Conservation (phyloP, 345 rosid genomes). For the Lenwebbia sp. region DNA sequence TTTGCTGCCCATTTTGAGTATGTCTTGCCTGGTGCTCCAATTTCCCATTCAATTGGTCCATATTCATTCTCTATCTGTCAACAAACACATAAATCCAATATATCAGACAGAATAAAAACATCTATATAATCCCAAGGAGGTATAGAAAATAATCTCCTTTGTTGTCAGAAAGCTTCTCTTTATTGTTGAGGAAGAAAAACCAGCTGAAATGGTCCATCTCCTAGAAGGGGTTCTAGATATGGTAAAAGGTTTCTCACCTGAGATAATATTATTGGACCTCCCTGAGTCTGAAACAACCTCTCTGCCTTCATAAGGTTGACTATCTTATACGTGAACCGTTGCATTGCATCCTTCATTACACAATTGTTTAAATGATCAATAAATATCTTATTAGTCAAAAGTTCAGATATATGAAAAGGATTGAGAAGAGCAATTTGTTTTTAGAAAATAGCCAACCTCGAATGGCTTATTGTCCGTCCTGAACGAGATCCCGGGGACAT, state of each 20-base stretch:
- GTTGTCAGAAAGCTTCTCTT: background rate
- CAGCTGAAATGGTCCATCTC: background rate
- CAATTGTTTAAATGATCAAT: background rate
- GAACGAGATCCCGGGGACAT: slow-evolving; percentile 10
- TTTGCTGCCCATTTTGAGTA: slow-evolving; percentile 38
- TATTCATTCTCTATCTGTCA: slow-evolving; percentile 14
- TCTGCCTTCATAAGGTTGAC: slow-evolving; percentile 30
- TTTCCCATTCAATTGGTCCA: slow-evolving; percentile 5
- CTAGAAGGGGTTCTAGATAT: background rate
- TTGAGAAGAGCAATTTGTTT: background rate
- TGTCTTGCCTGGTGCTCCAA: slow-evolving; percentile 2
- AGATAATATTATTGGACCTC: slow-evolving; percentile 41
- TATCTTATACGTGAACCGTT: slow-evolving; percentile 27
- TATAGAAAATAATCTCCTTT: background rate
- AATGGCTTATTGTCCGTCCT: slow-evolving; percentile 13
- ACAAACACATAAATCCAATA: background rate
- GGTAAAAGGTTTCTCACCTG: slow-evolving; percentile 11
- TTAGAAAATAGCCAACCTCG: background rate
- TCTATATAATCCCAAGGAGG: background rate
- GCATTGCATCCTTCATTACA: slow-evolving; percentile 13
- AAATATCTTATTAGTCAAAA: background rate
- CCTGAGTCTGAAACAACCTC: slow-evolving; percentile 26
- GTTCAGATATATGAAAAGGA: background rate
- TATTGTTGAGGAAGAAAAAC: background rate
- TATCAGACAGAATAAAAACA: background rate